Conservation (phyloP, 805 yeast genomes). For the Teunomyces stri region DNA sequence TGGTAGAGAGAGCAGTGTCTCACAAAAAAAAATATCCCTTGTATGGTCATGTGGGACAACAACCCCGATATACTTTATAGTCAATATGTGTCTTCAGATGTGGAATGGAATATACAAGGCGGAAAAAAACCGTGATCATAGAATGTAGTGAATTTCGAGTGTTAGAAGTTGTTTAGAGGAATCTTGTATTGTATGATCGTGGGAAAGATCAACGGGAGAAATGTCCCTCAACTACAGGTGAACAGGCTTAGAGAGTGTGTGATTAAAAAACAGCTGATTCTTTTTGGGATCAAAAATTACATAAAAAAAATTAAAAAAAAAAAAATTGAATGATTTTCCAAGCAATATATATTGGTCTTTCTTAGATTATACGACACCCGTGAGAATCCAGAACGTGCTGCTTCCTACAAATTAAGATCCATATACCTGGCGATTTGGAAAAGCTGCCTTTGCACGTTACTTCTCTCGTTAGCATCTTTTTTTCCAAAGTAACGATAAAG, state of each 20-base stretch:
- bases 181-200: too few relatives aligned
- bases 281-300: too few relatives aligned
- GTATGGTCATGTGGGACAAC: too few relatives aligned
- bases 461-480: not conserved
- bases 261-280: constrained; percentile 3
- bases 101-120: too few relatives aligned
- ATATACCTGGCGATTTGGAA: not conserved
- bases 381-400: not conserved
- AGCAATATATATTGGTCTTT: constrained; percentile 1
- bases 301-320: not conserved
- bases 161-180: too few relatives aligned
- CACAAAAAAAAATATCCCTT: too few relatives aligned
- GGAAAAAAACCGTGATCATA: too few relatives aligned
- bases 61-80: too few relatives aligned
- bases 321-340: constrained; percentile 2
- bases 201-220: too few relatives aligned
- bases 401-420: not conserved
- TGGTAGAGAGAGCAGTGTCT: too few relatives aligned
- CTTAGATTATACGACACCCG: not conserved
- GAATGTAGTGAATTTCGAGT: too few relatives aligned
- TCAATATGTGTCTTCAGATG: too few relatives aligned
- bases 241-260: not conserved
- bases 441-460: not conserved
- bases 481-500: not conserved
- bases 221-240: not conserved